Conservation (phyloP, 2,329 filamentous ascomycete genomes). For the Stagonosporopsis rhizophila region DNA sequence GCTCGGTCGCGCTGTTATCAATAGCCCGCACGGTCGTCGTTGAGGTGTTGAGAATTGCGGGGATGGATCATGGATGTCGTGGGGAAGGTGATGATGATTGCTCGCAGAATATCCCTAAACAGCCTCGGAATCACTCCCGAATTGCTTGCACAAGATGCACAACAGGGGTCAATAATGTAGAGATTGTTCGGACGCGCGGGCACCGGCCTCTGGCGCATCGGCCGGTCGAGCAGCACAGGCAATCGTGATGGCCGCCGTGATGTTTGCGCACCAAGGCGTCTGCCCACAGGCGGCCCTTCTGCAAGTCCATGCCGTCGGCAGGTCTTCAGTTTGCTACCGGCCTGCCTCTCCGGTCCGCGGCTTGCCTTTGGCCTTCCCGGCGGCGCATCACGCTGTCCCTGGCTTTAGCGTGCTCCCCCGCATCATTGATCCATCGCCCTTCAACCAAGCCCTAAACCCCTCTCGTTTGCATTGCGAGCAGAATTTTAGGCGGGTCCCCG, state of each 20-base stretch:
- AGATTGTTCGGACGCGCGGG: neutral
- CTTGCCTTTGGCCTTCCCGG: conserved; percentile 15
- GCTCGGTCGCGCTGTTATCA: conserved; percentile 26
- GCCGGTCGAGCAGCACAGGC: conserved; percentile 30
- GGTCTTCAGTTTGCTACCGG: conserved; percentile 12
- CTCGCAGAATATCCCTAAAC: conserved; percentile 2
- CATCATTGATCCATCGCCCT: conserved; percentile 20
- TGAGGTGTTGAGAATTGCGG: conserved; percentile 13
- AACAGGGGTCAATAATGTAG: neutral
- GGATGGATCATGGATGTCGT: conserved; percentile 12
- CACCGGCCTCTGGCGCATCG: conserved; percentile 27
- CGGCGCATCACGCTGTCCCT: conserved; percentile 23
- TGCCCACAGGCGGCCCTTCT: neutral
- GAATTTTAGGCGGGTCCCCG: conserved; percentile 29
- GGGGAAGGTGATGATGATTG: conserved; percentile 10
- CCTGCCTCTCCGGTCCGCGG: conserved; percentile 16
- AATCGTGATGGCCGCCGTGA: no score
- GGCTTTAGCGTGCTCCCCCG: conserved; percentile 31
- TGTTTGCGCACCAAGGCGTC: neutral
- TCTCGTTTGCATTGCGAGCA: conserved; percentile 25
- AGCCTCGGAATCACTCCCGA: conserved; percentile 4
- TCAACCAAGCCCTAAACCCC: conserved; percentile 22
- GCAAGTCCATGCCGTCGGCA: conserved; percentile 3
- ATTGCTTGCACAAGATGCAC: neutral
- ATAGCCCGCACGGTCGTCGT: conserved; percentile 18